A percentile compares a stretch with the other conserved stretches of the same genome.
Evolutionary conservation across 495 filamentous ascomycete species (phyloP).

Genomic region (Pseudoneurospora amorphoporcata): DNA sequence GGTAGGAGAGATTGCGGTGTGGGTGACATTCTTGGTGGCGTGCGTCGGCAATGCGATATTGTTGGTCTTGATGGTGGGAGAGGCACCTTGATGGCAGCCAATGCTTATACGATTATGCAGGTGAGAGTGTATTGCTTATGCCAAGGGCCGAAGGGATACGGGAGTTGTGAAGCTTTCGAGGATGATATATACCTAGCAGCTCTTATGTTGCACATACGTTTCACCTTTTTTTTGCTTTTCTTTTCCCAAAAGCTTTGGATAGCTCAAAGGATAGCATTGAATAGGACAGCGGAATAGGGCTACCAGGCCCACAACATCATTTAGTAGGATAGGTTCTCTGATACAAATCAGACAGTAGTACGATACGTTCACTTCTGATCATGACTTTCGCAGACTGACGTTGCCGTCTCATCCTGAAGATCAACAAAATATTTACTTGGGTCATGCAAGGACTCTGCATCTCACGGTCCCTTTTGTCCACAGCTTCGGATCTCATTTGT

Average conservation of each 20-base stretch:
- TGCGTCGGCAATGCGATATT: slow-evolving; percentile 43
- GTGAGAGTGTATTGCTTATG: background rate
- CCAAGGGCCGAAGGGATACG: background rate
- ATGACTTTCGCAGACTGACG: background rate
- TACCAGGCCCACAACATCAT: background rate
- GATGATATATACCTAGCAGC: background rate
- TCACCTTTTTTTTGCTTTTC: background rate
- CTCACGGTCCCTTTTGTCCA: background rate
- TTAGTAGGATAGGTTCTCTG: background rate
- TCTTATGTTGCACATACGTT: background rate
- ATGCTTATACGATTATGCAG: background rate
- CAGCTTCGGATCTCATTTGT: background rate
- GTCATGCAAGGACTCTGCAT: background rate
- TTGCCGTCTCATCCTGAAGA: background rate
- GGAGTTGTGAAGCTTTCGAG: background rate
- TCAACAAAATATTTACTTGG: background rate
- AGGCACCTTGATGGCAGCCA: slow-evolving; percentile 16
- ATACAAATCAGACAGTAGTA: background rate
- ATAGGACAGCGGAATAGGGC: background rate
- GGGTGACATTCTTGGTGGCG: slow-evolving; percentile 32
- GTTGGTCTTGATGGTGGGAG: slow-evolving; percentile 36
- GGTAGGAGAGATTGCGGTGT: slow-evolving; percentile 33
- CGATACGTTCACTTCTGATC: background rate
- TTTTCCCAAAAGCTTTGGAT: background rate
- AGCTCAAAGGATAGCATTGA: background rate